These are phyloP conservation scores for Aspergillus persii DNA, from an alignment of 2,329 filamentous ascomycete species.

Conservation along the genomic window DNA sequence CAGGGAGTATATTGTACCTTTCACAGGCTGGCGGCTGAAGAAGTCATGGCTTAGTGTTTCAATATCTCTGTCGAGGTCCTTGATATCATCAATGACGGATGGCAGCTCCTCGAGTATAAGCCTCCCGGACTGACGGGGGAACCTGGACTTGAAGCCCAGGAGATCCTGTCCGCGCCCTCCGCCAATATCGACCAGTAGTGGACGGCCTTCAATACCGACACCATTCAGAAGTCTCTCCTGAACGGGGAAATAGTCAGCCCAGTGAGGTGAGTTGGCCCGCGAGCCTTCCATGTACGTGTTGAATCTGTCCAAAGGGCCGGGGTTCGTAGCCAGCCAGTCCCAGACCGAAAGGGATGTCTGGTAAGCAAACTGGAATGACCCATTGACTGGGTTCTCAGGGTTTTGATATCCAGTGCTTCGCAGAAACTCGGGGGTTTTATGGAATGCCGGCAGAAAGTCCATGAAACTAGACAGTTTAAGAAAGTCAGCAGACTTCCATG, in stretches of 20 bases:
- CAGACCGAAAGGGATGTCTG: slow-evolving; percentile 13
- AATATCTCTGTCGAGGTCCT: background rate
- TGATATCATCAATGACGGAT: slow-evolving; percentile 9
- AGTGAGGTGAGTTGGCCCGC: slow-evolving; percentile 13
- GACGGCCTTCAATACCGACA: slow-evolving; percentile 6
- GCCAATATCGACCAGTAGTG: slow-evolving; percentile 21
- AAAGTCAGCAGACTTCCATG: background rate
- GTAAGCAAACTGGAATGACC: slow-evolving; percentile 20
- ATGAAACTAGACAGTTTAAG: background rate
- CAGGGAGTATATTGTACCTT: slow-evolving; percentile 1
- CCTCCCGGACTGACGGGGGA: too few species aligned
- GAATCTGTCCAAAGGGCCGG: slow-evolving; percentile 13
- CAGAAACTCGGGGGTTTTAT: slow-evolving; percentile 4
- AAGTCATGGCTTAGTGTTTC: slow-evolving; percentile 10
- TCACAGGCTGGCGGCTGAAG: slow-evolving; percentile 12
- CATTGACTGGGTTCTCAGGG: slow-evolving; percentile 9
- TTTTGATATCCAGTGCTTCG: slow-evolving; percentile 3
- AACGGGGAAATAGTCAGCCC: slow-evolving; percentile 23
- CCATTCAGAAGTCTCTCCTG: slow-evolving; percentile 21
- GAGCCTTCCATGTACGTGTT: slow-evolving; percentile 24
- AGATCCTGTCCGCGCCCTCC: slow-evolving; percentile 18
- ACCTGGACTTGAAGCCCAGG: background rate
- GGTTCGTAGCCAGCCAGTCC: slow-evolving; percentile 14
- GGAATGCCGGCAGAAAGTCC: background rate
- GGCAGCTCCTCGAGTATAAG: background rate